Evolutionary conservation across 257 asterid genomes (phyloP).

Genomic region (Striga asiatica): DNA sequence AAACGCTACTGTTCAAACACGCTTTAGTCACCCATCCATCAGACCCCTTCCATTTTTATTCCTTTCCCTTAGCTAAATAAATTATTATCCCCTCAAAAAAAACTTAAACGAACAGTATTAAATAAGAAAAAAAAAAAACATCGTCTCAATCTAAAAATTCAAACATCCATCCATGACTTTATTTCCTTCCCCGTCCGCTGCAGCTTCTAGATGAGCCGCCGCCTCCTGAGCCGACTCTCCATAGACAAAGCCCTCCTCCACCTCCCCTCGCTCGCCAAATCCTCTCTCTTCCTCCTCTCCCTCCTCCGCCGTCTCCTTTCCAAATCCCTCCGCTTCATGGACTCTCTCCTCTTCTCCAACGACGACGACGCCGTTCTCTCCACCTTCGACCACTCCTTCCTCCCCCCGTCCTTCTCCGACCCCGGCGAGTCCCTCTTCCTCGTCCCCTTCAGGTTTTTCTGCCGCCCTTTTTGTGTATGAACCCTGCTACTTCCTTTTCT

Average conservation of each 20-base stretch:
- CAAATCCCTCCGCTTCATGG: slow-evolving; percentile 35
- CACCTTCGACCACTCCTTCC: slow-evolving; percentile 17
- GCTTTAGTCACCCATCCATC: too few species aligned
- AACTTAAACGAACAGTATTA: too few species aligned
- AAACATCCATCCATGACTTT: not conserved
- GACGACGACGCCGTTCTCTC: slow-evolving; percentile 21
- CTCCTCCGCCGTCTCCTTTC: slow-evolving; percentile 26
- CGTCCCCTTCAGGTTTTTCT: slow-evolving; percentile 36
- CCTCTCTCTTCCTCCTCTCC: slow-evolving; percentile 16
- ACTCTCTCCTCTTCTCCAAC: slow-evolving; percentile 18
- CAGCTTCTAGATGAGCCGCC: slow-evolving; percentile 40
- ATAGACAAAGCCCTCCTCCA: slow-evolving; percentile 10
- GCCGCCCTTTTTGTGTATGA: too few species aligned
- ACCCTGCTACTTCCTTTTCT: not conserved
- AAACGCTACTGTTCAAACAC: too few species aligned
- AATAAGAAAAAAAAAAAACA: too few species aligned
- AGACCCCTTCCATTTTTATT: too few species aligned
- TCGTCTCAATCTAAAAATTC: too few species aligned
- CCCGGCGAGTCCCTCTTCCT: slow-evolving; percentile 33
- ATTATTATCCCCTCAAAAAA: too few species aligned
- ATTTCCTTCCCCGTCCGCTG: too few species aligned
- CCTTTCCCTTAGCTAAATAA: too few species aligned
- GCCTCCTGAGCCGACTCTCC: slow-evolving; percentile 26
- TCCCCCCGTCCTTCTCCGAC: slow-evolving; percentile 24
- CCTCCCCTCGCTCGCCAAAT: slow-evolving; percentile 20